These are phyloP conservation scores for Microcos paniculata DNA, from an alignment of 345 rosid species.

Conservation along the genomic window DNA sequence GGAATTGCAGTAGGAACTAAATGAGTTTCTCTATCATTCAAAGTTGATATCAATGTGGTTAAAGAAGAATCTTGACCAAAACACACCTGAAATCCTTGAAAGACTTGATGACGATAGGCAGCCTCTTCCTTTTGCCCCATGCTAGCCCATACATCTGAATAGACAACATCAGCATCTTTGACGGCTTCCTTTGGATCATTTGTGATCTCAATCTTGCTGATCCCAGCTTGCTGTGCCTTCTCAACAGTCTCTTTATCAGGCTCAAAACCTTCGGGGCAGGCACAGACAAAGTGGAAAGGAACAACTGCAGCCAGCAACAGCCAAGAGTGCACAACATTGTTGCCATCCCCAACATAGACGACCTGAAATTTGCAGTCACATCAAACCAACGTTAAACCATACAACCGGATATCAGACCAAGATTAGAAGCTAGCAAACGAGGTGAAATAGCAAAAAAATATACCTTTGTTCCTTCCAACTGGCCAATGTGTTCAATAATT, in stretches of 20 bases:
- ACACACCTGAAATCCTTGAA: constrained; percentile 89
- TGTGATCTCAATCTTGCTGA: constrained; percentile 87
- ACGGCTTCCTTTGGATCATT: constrained; percentile 91
- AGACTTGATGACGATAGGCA: constrained; percentile 67
- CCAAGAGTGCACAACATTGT: constrained; percentile 97
- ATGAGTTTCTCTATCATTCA: background rate
- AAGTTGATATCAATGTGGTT: background rate
- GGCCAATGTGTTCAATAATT: constrained; percentile 86
- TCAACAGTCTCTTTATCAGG: constrained; percentile 76
- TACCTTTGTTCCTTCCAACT: constrained; percentile 90
- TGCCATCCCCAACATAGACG: constrained; percentile 96
- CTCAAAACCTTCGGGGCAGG: constrained; percentile 86
- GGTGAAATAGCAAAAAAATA: constrained; percentile 6
- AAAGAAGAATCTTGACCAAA: background rate
- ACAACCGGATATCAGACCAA: constrained; percentile 1
- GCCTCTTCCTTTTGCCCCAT: constrained; percentile 99
- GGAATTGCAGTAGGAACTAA: too few relatives aligned
- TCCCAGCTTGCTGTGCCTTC: constrained; percentile 71
- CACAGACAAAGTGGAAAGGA: constrained; percentile 95
- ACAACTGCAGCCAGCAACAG: constrained; percentile 80
- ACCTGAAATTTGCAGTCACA: constrained; percentile 47
- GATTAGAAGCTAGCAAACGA: background rate
- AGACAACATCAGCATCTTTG: constrained; percentile 91
- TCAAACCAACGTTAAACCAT: constrained; percentile 4
- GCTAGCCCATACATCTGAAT: constrained; percentile 98